Evolutionary conservation across 2,329 filamentous ascomycete genomes (phyloP).

Genomic region (Talaromyces marneffei): DNA sequence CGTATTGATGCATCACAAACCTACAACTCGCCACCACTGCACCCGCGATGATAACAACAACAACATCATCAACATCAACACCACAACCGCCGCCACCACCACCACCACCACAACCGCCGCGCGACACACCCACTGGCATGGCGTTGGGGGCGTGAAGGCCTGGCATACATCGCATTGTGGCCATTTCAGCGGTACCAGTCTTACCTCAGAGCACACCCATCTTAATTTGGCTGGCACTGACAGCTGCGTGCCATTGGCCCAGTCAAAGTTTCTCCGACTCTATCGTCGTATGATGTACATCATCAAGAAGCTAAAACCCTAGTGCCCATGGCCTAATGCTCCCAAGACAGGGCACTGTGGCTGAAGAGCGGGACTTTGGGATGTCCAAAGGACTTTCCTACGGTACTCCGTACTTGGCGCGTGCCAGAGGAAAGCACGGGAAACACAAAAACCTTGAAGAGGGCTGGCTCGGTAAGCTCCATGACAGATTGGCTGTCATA

Average conservation of each 20-base stretch:
- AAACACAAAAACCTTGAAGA: slow-evolving; percentile 1
- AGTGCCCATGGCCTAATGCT: background rate
- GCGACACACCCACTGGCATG: background rate
- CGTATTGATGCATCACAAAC: background rate
- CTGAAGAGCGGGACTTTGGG: background rate
- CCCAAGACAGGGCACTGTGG: background rate
- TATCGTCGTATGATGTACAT: slow-evolving; percentile 7
- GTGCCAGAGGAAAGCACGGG: background rate
- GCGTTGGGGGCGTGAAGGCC: background rate
- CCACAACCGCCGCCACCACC: too few relatives aligned
- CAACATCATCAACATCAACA: too few relatives aligned
- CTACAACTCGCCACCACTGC: background rate
- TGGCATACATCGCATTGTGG: background rate
- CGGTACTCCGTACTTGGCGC: background rate
- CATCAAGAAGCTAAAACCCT: background rate
- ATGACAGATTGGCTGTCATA: slow-evolving; percentile 1
- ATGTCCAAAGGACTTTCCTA: background rate
- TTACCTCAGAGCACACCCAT: background rate
- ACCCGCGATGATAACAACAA: background rate
- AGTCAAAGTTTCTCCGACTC: background rate
- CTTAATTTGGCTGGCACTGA: background rate
- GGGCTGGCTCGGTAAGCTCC: background rate
- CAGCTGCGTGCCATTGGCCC: background rate
- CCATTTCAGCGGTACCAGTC: background rate
- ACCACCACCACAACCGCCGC: background rate